phyloP scores from a whole-genome alignment of 768 basidiomycete species.

The Calocera cornea region DNA sequence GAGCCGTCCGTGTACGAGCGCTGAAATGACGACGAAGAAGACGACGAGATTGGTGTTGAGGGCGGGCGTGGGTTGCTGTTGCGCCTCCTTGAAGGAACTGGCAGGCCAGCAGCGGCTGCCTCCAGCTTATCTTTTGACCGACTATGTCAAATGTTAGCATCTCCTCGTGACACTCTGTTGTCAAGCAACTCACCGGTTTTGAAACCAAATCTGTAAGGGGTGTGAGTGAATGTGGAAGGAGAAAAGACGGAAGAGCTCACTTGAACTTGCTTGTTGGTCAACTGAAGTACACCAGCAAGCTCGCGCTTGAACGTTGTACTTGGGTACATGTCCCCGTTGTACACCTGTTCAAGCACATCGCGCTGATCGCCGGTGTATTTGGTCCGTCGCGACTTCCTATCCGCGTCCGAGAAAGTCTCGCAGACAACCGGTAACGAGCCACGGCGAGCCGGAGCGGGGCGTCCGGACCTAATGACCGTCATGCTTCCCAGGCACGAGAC shows the following conservation, averaged over 20 bases:
- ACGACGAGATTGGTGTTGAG: not conserved
- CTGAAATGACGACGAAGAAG: not conserved
- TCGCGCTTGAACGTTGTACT: constrained; percentile 2
- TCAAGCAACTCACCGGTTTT: not conserved
- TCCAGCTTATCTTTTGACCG: not conserved
- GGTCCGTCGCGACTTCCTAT: not conserved
- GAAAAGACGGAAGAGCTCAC: not conserved
- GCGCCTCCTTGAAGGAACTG: not conserved
- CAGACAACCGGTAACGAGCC: not conserved
- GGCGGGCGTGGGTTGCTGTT: not conserved
- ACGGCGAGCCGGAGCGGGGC: not conserved
- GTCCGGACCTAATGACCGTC: not conserved
- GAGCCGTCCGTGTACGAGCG: not conserved
- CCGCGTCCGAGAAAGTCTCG: not conserved
- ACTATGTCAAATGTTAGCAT: not conserved
- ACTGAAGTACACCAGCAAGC: not conserved
- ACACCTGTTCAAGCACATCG: not conserved
- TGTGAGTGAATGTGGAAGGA: not conserved
- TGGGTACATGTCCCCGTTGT: constrained; percentile 2
- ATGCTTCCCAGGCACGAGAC: not conserved
- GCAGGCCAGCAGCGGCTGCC: not conserved
- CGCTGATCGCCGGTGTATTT: not conserved
- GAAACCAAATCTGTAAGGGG: not conserved
- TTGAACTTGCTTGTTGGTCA: constrained; percentile 1
- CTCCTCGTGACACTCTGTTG: not conserved